These are phyloP conservation scores for Cotoneaster glaucophyllus DNA, from an alignment of 306 rosid genomes.

Conservation along the genomic window DNA sequence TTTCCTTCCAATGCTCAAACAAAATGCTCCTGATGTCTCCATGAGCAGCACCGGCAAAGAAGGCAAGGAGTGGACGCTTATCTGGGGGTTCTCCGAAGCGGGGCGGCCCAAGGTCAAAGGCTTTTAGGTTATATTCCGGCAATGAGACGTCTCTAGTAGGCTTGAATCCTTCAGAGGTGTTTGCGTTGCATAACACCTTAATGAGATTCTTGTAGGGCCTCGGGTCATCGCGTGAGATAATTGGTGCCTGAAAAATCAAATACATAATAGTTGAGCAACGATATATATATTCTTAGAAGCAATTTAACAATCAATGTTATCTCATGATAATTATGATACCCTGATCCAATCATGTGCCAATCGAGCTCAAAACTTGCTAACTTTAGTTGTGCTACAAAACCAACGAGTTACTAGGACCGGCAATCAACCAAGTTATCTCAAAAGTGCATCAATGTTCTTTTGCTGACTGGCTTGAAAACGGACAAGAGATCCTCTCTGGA, in stretches of 20 bases:
- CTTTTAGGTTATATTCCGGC: constrained; percentile 7
- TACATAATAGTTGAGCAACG: background rate
- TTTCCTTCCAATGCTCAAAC: constrained; percentile 23
- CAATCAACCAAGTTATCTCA: no score
- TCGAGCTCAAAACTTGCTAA: no score
- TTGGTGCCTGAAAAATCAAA: constrained; percentile 6
- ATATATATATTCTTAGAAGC: no score
- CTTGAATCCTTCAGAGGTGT: constrained; percentile 11
- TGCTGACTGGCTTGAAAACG: no score
- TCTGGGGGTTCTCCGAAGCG: background rate
- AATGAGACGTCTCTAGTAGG: background rate
- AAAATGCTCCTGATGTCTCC: constrained; percentile 16
- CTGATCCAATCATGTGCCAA: no score
- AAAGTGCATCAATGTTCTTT: no score
- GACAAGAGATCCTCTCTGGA: no score
- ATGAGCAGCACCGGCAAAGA: constrained; percentile 5
- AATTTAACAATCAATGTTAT: no score
- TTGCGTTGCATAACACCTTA: constrained; percentile 7
- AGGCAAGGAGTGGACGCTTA: constrained; percentile 2
- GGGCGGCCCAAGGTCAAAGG: background rate
- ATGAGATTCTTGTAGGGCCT: constrained; percentile 6
- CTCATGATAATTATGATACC: no score
- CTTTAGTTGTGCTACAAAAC: no score
- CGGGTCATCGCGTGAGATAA: background rate
- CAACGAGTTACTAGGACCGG: no score